Conservation (phyloP, 2,329 filamentous ascomycete species). For the Claviceps digitariae region DNA sequence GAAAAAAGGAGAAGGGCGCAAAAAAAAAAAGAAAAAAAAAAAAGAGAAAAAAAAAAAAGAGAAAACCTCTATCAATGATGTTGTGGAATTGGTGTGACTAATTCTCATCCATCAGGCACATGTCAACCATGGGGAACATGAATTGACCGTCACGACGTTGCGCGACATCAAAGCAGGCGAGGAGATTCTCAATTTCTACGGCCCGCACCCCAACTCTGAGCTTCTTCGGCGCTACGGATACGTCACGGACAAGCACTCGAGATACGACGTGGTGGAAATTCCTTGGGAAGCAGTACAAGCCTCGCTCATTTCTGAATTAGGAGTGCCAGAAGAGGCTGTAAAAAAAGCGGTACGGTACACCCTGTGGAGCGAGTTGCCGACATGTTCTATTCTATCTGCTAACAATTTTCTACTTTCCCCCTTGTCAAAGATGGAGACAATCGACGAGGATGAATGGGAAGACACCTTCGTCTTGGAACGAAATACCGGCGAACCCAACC, state of each 20-base stretch:
- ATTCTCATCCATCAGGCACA: constrained; percentile 26
- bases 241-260: constrained; percentile 61
- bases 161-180: constrained; percentile 55
- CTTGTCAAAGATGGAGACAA: constrained; percentile 17
- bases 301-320: constrained; percentile 26
- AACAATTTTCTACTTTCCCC: not conserved
- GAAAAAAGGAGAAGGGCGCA: too few species aligned
- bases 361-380: not conserved
- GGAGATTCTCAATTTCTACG: constrained; percentile 83
- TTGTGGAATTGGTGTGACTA: not conserved
- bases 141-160: constrained; percentile 58
- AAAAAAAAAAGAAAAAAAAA: too few species aligned
- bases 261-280: constrained; percentile 75
- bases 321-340: constrained; percentile 23
- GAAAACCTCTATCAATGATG: not conserved
- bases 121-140: constrained; percentile 38
- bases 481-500: constrained; percentile 35
- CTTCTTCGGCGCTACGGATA: constrained; percentile 78
- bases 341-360: constrained; percentile 27
- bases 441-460: constrained; percentile 57
- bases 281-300: constrained; percentile 44
- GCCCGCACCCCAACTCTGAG: constrained; percentile 69
- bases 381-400: not conserved
- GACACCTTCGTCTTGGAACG: constrained; percentile 59
- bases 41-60: not conserved